Percentiles rank a stretch among this genome's conserved stretches.
phyloP scores from a whole-genome alignment of 140 eudicot genomes.

The Anethum foeniculum region DNA sequence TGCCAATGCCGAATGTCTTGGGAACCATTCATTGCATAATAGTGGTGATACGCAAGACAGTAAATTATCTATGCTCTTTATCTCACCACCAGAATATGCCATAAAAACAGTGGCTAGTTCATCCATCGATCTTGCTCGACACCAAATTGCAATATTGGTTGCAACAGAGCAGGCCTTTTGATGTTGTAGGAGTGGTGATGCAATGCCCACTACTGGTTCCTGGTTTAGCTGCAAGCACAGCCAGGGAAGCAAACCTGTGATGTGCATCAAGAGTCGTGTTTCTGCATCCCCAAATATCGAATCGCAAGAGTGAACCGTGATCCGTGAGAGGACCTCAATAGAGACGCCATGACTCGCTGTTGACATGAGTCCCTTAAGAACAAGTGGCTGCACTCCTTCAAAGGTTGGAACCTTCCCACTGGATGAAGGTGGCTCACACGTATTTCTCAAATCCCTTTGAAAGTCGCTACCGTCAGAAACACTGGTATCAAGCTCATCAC shows the following conservation, averaged over 20 bases:
- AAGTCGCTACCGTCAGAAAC: slow-evolving; percentile 52
- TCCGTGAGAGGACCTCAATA: slow-evolving; percentile 82
- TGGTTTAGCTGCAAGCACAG: slow-evolving; percentile 86
- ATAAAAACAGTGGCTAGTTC: slow-evolving; percentile 78
- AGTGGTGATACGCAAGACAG: slow-evolving; percentile 78
- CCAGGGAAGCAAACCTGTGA: slow-evolving; percentile 94
- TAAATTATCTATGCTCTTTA: slow-evolving; percentile 62
- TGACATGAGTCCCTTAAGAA: slow-evolving; percentile 97
- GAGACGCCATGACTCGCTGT: slow-evolving; percentile 87
- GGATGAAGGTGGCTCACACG: slow-evolving; percentile 28
- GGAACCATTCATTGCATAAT: slow-evolving; percentile 81
- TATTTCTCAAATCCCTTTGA: slow-evolving; percentile 57
- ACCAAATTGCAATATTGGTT: slow-evolving; percentile 74
- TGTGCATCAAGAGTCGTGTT: slow-evolving; percentile 88
- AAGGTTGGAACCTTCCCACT: slow-evolving; percentile 70
- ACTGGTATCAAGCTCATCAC: slow-evolving; percentile 74
- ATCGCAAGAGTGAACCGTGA: slow-evolving; percentile 84
- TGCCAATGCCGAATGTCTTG: slow-evolving; percentile 79
- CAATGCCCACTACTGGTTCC: slow-evolving; percentile 49
- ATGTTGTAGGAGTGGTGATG: slow-evolving; percentile 55
- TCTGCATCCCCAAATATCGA: slow-evolving; percentile 91
- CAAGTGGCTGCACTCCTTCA: slow-evolving; percentile 98
- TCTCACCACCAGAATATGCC: slow-evolving; percentile 74
- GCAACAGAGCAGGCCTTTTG: slow-evolving; percentile 83
- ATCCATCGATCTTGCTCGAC: slow-evolving; percentile 66